Base-by-base conservation (phyloP, 2,329 filamentous ascomycete species). In the Curvularia eragrostidis region DNA sequence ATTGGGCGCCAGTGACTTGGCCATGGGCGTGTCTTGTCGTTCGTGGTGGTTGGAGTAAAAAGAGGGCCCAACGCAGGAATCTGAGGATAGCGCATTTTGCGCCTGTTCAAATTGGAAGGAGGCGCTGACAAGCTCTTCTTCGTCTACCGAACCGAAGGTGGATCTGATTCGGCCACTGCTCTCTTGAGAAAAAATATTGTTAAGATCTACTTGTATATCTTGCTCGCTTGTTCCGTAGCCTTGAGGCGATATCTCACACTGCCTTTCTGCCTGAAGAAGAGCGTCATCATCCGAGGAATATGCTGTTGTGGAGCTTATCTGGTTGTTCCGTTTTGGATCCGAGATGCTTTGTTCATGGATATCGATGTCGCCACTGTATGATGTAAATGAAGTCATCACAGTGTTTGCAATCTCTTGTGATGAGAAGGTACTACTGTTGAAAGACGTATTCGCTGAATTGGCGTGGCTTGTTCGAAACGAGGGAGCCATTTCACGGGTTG, bases 101-200 rank as follows among this genome's bases (percentile, higher is more conserved):
- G 32, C 43, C 21, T 48, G 41, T 36, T 72, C 68, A 3, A 64
- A 56, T 43, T 52, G 56, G 18, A 48, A 58, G 2, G 62, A 67
- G 24, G 48, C 59, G 23, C 66, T 50, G 2, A 58, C 23, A 23
- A 71, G 48, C 4, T 38, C 62, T 5, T 66, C 67, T 21, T 71
- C 69, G 38, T 72, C 63, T 1, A 73, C 46, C 5, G 68, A 69
- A 1, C 72, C 72, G 58, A 63, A 74, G 3, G 64, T 70, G 3
- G 70, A 69, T 2, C 62, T 65, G 36, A 60, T 71, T 23, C 63
- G 60, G 6, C 56, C 54, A 13, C 52, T 61, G n/a, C 43, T 49
- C 6, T 66, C 59, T 51, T 66, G 64, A 3, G 63, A 58, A 1
- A 46, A 51, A 24, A 26, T 47, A 26, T 59, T 52, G 18, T 58